Conservation (phyloP, 257 asterid species). For the Forsythia viridissima region DNA sequence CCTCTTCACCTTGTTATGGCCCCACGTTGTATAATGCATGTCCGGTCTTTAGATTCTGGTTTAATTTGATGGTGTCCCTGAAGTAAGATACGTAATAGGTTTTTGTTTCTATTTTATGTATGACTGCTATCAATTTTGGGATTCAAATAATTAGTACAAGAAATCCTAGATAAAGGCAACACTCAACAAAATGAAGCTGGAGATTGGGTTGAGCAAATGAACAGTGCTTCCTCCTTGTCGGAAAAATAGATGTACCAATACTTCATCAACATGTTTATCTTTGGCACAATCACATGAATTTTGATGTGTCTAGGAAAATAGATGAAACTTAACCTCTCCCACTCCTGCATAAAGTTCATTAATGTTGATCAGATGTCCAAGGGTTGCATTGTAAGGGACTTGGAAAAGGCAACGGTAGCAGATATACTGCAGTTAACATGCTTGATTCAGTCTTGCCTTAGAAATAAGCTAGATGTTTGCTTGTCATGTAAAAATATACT, state of each 20-base stretch:
- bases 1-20: not conserved
- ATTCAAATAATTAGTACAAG: not conserved
- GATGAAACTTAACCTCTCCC: not conserved
- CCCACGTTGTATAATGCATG: not conserved
- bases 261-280: not conserved
- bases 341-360: not conserved
- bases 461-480: not conserved
- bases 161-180: not conserved
- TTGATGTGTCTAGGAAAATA: not conserved
- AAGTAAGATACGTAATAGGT: not conserved
- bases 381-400: not conserved
- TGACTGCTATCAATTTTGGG: not conserved
- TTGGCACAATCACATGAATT: not conserved
- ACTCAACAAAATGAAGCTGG: not conserved
- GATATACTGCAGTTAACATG: not conserved
- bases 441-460: not conserved
- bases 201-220: not conserved
- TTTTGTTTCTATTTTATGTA: not conserved
- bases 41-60: not conserved
- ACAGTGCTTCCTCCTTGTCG: not conserved
- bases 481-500: not conserved
- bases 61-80: not conserved
- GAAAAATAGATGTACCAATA: not conserved
- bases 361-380: not conserved
- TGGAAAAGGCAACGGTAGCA: not conserved